Evolutionary conservation across 495 filamentous ascomycete species (phyloP).

Genomic region (Penicillium desertorum): DNA sequence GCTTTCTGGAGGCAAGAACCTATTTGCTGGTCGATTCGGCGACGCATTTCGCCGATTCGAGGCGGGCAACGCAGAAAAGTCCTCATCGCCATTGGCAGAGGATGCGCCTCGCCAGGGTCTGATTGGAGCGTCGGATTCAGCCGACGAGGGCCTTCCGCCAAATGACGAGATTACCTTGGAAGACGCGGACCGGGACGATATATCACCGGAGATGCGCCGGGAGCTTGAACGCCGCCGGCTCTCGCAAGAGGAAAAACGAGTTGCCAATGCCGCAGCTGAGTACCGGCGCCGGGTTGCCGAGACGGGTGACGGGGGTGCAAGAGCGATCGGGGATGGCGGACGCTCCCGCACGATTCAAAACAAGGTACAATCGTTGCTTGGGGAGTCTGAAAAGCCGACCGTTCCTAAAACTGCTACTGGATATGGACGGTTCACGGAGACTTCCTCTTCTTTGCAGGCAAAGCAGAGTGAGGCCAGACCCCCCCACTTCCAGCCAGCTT

Average conservation of each 20-base stretch:
- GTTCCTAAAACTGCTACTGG: conserved; percentile 76
- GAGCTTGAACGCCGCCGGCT: conserved; percentile 85
- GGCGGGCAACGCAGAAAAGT: conserved; percentile 53
- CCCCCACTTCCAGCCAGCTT: conserved; percentile 1
- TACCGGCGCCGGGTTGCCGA: conserved; percentile 77
- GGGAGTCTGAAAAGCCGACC: conserved; percentile 65
- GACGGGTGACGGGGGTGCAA: conserved; percentile 55
- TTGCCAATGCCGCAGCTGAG: conserved; percentile 87
- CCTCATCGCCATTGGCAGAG: conserved; percentile 53
- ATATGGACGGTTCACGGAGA: conserved; percentile 80
- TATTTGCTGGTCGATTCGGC: conserved; percentile 87
- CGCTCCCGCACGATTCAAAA: conserved; percentile 83
- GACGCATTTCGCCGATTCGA: conserved; percentile 96
- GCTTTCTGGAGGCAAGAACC: conserved; percentile 74
- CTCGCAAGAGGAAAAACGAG: conserved; percentile 87
- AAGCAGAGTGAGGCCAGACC: conserved; percentile 31
- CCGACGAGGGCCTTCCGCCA: conserved; percentile 18
- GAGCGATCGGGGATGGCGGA: conserved; percentile 37
- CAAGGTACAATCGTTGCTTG: conserved; percentile 81
- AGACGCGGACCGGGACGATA: conserved; percentile 63
- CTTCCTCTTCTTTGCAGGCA: conserved; percentile 42
- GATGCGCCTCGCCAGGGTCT: conserved; percentile 52
- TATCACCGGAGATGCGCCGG: conserved; percentile 85
- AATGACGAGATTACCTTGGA: conserved; percentile 59
- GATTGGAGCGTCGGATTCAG: conserved; percentile 62